Conservation (phyloP, 805 yeast genomes). For the Komagataella ulmi region DNA sequence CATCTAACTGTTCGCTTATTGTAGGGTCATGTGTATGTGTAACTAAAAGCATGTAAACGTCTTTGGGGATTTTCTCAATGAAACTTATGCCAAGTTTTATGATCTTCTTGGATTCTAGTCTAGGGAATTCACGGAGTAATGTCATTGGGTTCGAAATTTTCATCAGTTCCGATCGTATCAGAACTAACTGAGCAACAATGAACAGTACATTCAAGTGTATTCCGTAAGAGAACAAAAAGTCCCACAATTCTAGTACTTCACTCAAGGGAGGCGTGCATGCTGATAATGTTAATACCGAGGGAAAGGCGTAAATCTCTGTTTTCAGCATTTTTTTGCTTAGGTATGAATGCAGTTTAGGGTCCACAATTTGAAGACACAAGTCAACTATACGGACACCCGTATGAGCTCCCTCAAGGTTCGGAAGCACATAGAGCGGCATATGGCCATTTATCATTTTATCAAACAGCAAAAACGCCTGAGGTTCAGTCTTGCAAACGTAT, state of each 20-base stretch:
- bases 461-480: constrained; percentile 70
- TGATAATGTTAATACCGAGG: constrained; percentile 69
- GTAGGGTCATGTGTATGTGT: constrained; percentile 48
- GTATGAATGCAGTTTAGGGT: constrained; percentile 50
- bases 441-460: constrained; percentile 45
- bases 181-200: constrained; percentile 69
- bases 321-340: constrained; percentile 54
- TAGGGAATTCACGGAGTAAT: constrained; percentile 59
- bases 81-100: constrained; percentile 72
- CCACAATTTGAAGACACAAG: constrained; percentile 53
- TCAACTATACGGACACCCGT: constrained; percentile 70
- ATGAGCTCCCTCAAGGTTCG: constrained; percentile 70
- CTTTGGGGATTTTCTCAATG: constrained; percentile 58
- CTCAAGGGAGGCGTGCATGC: constrained; percentile 81
- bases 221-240: constrained; percentile 82
- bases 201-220: constrained; percentile 77
- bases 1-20: constrained; percentile 14
- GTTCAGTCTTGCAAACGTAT: constrained; percentile 65
- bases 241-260: constrained; percentile 77
- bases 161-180: constrained; percentile 53
- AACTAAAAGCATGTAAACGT: constrained; percentile 46
- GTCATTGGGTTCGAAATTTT: constrained; percentile 60
- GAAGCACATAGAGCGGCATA: constrained; percentile 69
- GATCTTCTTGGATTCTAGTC: constrained; percentile 56
- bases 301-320: constrained; percentile 80